These are phyloP conservation scores for Daldinia grandis DNA, from an alignment of 495 filamentous ascomycete species.

Conservation along the genomic window DNA sequence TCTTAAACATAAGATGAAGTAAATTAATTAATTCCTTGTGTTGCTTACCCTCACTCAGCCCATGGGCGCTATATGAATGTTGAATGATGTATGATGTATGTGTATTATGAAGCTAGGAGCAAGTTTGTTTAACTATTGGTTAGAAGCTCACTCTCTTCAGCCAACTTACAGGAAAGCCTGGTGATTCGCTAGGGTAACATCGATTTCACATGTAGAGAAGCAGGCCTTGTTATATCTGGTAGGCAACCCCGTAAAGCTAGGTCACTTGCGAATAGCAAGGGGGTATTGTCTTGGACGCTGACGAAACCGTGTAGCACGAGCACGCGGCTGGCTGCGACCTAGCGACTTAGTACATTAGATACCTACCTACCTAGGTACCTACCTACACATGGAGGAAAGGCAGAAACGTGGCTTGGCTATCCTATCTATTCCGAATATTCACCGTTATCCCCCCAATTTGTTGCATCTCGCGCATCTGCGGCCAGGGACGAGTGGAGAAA, in stretches of 20 bases:
- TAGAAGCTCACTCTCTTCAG: constrained; percentile 9
- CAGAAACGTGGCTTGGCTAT: constrained; percentile 29
- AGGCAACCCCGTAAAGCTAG: constrained; percentile 36
- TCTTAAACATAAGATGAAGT: constrained; percentile 1
- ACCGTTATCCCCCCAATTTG: constrained; percentile 30
- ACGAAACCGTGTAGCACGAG: constrained; percentile 35
- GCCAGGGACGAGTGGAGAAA: constrained; percentile 27
- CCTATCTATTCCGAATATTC: constrained; percentile 39
- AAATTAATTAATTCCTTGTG: constrained; percentile 1
- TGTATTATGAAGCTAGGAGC: neutral
- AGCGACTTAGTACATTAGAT: neutral
- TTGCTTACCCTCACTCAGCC: neutral
- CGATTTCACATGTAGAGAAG: constrained; percentile 28
- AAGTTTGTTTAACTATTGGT: constrained; percentile 1
- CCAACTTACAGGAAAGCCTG: constrained; percentile 12
- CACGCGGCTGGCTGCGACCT: constrained; percentile 30
- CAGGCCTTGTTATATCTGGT: constrained; percentile 23
- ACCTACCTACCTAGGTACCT: neutral
- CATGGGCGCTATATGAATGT: constrained; percentile 19
- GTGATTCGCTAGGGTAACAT: constrained; percentile 37
- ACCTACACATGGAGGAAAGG: constrained; percentile 17
- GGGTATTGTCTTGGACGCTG: constrained; percentile 38
- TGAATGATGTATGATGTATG: constrained; percentile 23
- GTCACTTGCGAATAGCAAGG: constrained; percentile 33
- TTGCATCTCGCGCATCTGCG: constrained; percentile 25